Conservation (phyloP, 371 early-diverging fungal genomes). For the Rhizopus microsporus region DNA sequence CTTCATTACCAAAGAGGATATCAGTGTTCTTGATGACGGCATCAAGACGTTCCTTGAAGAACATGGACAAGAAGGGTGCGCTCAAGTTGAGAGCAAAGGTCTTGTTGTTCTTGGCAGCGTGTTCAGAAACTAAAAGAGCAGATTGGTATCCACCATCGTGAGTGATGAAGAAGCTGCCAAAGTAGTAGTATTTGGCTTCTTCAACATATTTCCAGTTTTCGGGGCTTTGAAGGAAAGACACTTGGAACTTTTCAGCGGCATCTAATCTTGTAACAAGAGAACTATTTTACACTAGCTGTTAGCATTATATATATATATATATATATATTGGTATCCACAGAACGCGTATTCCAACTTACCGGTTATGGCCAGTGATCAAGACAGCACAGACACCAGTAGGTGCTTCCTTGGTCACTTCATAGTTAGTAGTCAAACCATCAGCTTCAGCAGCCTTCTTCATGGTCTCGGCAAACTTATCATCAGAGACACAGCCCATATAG, state of each 20-base stretch:
- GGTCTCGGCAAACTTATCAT: constrained; percentile 77
- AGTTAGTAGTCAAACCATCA: constrained; percentile 87
- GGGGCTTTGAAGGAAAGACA: constrained; percentile 70
- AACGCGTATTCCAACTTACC: constrained; percentile 43
- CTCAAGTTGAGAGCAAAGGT: constrained; percentile 90
- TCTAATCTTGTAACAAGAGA: constrained; percentile 91
- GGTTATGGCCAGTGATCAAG: constrained; percentile 86
- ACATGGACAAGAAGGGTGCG: constrained; percentile 93
- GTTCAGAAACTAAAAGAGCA: constrained; percentile 82
- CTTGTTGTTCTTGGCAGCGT: constrained; percentile 77
- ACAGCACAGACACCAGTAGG: constrained; percentile 96
- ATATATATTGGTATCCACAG: neutral
- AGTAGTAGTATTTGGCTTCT: constrained; percentile 86
- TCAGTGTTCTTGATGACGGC: constrained; percentile 83
- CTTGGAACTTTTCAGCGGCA: constrained; percentile 89
- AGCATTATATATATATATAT: neutral
- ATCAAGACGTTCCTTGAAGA: constrained; percentile 85
- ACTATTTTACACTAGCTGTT: constrained; percentile 24
- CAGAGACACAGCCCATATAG: constrained; percentile 90
- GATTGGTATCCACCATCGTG: constrained; percentile 68
- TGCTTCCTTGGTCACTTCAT: constrained; percentile 65
- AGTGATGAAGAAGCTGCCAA: constrained; percentile 92
- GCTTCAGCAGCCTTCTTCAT: constrained; percentile 77
- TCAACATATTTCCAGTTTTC: constrained; percentile 88
- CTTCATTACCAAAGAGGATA: constrained; percentile 93